A percentile compares a stretch with the other conserved stretches of the same genome.
Evolutionary conservation across 352 stramenopile species (phyloP).

Genomic region (Phytopythium oedochilum): DNA sequence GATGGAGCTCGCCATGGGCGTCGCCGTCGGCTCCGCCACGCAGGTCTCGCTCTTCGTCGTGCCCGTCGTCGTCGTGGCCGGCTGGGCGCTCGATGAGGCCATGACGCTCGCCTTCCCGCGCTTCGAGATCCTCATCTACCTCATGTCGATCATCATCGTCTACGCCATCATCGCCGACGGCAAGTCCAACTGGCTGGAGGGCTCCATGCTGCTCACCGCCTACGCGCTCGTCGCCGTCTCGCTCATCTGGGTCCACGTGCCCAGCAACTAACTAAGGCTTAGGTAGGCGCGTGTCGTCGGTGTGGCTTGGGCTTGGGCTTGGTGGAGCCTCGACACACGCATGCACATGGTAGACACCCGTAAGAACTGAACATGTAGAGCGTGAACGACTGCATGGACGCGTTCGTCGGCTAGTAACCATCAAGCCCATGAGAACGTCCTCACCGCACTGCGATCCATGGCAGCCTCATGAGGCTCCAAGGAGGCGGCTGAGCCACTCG

Average conservation of each 20-base stretch:
- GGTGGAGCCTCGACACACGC: too few species aligned
- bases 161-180: slow-evolving; percentile 89
- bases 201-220: slow-evolving; percentile 89
- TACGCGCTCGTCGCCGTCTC: slow-evolving; percentile 87
- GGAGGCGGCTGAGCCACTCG: too few species aligned
- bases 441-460: too few species aligned
- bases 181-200: slow-evolving; percentile 91
- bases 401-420: too few species aligned
- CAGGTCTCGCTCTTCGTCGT: slow-evolving; percentile 98
- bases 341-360: too few species aligned
- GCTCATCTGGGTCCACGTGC: slow-evolving; percentile 80
- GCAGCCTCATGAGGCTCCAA: too few species aligned
- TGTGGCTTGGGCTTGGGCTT: too few species aligned
- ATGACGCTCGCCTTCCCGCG: slow-evolving; percentile 97
- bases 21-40: slow-evolving; percentile 96
- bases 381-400: too few species aligned
- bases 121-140: slow-evolving; percentile 96
- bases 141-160: slow-evolving; percentile 95
- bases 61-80: slow-evolving; percentile 92
- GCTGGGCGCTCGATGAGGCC: slow-evolving; percentile 90
- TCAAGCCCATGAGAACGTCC: too few species aligned
- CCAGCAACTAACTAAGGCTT: slow-evolving; percentile 15
- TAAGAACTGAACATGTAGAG: too few species aligned
- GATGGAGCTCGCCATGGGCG: slow-evolving; percentile 98
- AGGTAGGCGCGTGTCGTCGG: too few species aligned